Evolutionary conservation across 495 filamentous ascomycete genomes (phyloP), one percentile per base, ranked within the genome.

Genomic region (Parathielavia appendiculata): DNA sequence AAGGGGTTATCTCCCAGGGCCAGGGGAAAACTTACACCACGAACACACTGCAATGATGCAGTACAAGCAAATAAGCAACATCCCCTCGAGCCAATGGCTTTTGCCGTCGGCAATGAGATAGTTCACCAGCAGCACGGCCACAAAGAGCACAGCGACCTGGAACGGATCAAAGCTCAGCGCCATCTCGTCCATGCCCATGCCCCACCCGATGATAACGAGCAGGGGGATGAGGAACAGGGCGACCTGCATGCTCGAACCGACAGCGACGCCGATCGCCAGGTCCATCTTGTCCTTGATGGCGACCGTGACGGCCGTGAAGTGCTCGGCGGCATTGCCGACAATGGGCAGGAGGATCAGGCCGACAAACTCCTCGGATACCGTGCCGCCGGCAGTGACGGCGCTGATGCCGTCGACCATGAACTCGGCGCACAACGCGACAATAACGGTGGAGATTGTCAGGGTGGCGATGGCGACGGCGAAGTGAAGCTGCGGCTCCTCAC

Each of bases 201-300:
- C 84, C 90, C 90, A 95, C 13, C 89, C 90, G 54, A 93, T 80
- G 30, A 93, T 81, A 19, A 92, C 83, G 59, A 87, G 78, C 46
- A 93, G 72, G 0, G 90, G 90, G 60, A 93, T 83, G 45, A 92
- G 79, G 60, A 92, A 78, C 22, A 95, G 73, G 0, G 90, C 85
- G 72, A 95, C 89, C 76, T 95, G 90, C 87, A 95, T 92, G 59
- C 83, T 87, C 26, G 86, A 89, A 51, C 90, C 90, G 13, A 95
- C 84, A 7, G 88, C 88, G 13, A 95, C 90, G 26, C 89, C 89
- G 59, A 92, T 92, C 12, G 88, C 83, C 17, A 92, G 73, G 66
- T 93, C 89, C 90, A 93, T 93, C 69, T 93, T 95, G 70, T 92
- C 90, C 77, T 93, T 95, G 69, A 83, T 78, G 1, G 89, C 89